Evolutionary conservation across 306 rosid genomes (phyloP).

Genomic region (Potentilla sterilis): DNA sequence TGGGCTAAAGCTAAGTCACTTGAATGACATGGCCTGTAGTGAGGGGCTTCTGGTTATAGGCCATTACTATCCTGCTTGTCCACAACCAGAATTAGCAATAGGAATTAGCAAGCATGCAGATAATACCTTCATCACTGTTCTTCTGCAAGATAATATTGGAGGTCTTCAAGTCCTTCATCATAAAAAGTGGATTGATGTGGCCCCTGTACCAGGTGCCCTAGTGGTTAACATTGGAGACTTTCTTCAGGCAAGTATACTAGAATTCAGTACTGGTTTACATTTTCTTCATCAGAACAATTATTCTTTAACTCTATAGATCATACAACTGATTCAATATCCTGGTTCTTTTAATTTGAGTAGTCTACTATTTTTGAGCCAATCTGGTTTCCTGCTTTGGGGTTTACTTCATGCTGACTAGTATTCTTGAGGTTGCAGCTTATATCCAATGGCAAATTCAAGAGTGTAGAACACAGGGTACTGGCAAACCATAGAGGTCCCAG

Average conservation of each 20-base stretch:
- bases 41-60: slow-evolving; percentile 12
- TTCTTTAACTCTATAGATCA: too few species aligned
- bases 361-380: not conserved
- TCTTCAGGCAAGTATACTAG: not conserved
- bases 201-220: not conserved
- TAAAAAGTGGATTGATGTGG: not conserved
- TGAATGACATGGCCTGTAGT: slow-evolving; percentile 11
- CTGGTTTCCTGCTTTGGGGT: not conserved
- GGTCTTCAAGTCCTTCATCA: slow-evolving; percentile 32
- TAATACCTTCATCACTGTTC: not conserved
- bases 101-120: not conserved
- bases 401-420: not conserved
- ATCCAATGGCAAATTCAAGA: slow-evolving; percentile 49
- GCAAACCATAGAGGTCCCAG: slow-evolving; percentile 26
- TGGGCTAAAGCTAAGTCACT: slow-evolving; percentile 12
- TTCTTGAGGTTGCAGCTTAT: not conserved
- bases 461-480: slow-evolving; percentile 32
- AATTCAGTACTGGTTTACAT: not conserved
- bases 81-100: slow-evolving; percentile 17
- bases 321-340: too few species aligned
- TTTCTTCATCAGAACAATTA: not conserved
- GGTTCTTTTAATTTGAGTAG: too few species aligned
- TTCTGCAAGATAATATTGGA: slow-evolving; percentile 36
- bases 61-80: slow-evolving; percentile 26
- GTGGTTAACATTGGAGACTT: not conserved